A percentile compares a stretch with the other conserved stretches of the same genome.
Evolutionary conservation across 176 grass and related monocot species (phyloP).

Genomic region (Oryza longistaminata): DNA sequence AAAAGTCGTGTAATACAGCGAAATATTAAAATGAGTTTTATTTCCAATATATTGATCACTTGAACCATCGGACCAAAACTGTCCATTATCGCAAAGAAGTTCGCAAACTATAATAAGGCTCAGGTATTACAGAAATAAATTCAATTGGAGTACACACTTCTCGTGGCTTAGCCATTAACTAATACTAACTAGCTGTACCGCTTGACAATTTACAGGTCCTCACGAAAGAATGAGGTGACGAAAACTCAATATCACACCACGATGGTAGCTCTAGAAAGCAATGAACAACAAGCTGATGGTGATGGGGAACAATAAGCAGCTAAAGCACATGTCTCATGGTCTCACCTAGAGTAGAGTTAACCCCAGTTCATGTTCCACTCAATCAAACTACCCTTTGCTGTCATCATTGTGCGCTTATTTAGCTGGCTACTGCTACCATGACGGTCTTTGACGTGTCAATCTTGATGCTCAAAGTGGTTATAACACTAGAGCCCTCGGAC

Average conservation of each 20-base stretch:
- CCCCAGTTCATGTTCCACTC: background rate
- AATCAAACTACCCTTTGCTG: slow-evolving; percentile 25
- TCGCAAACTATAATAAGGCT: background rate
- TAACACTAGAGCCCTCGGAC: slow-evolving; percentile 15
- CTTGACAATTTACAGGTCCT: slow-evolving; percentile 17
- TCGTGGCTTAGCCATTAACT: background rate
- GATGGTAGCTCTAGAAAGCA: background rate
- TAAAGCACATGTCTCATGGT: background rate
- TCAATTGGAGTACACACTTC: background rate
- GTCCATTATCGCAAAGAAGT: background rate
- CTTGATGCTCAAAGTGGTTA: slow-evolving; percentile 43
- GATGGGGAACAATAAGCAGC: background rate
- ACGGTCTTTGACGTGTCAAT: slow-evolving; percentile 23
- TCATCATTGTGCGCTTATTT: background rate
- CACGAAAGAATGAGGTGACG: background rate
- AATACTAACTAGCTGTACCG: background rate
- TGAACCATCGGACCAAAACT: background rate
- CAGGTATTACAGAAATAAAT: background rate
- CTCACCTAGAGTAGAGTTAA: slow-evolving; percentile 1
- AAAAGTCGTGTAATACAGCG: background rate
- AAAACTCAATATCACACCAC: background rate
- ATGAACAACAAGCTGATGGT: background rate
- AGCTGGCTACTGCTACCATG: background rate
- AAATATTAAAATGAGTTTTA: background rate
- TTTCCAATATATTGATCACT: background rate